phyloP scores from a whole-genome alignment of 768 basidiomycete species.

The Macrocybe gigantea region DNA sequence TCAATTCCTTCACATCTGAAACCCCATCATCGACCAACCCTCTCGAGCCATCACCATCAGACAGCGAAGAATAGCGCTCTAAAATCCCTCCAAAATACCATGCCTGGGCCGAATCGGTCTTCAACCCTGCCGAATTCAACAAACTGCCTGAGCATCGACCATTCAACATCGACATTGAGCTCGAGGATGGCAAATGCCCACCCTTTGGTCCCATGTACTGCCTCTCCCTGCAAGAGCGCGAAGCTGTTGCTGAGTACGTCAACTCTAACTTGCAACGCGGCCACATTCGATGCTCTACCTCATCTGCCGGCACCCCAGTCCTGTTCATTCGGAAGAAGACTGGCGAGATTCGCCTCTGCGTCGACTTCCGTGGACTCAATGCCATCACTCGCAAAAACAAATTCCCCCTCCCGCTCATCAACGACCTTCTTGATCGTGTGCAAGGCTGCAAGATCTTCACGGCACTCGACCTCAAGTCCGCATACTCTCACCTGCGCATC shows the following conservation, averaged over 20 bases:
- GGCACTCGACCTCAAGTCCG: constrained; percentile 30
- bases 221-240: constrained; percentile 23
- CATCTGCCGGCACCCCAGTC: constrained; percentile 23
- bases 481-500: constrained; percentile 32
- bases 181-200: constrained; percentile 24
- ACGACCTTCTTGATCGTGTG: constrained; percentile 22
- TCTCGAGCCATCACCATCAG: no score
- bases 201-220: constrained; percentile 28
- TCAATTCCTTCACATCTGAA: constrained; percentile 11
- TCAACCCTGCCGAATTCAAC: constrained; percentile 16
- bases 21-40: constrained; percentile 3
- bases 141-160: no score
- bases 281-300: constrained; percentile 26
- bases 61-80: no score
- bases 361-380: constrained; percentile 29
- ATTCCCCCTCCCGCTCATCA: constrained; percentile 22
- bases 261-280: constrained; percentile 31
- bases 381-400: constrained; percentile 17
- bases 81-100: no score
- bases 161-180: constrained; percentile 28
- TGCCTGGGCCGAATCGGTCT: no score
- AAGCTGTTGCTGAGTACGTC: constrained; percentile 27
- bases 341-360: constrained; percentile 24
- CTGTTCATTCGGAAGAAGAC: constrained; percentile 27
- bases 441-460: constrained; percentile 22